A percentile compares a stretch with the other conserved stretches of the same genome.
phyloP scores from a whole-genome alignment of 768 basidiomycete species.

The Kondoa malvinella region DNA sequence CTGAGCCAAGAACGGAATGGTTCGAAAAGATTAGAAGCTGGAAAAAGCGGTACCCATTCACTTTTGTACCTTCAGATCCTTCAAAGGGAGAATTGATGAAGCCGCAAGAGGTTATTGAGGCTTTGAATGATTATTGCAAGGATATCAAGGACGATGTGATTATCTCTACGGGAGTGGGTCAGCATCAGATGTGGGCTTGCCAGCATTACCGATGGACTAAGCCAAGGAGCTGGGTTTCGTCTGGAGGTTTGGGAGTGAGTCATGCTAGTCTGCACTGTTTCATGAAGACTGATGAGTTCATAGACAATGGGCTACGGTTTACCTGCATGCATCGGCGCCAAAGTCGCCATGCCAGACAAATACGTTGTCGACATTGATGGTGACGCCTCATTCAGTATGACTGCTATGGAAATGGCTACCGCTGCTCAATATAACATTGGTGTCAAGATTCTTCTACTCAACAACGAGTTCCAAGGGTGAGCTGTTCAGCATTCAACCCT shows the following conservation, averaged over 20 bases:
- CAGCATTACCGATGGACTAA: slow-evolving; percentile 82
- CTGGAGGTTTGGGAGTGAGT: slow-evolving; percentile 81
- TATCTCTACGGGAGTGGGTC: slow-evolving; percentile 85
- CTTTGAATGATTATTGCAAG: slow-evolving; percentile 67
- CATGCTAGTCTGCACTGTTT: slow-evolving; percentile 5
- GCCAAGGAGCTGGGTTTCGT: slow-evolving; percentile 64
- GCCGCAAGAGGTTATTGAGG: slow-evolving; percentile 91
- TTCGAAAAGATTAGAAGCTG: slow-evolving; percentile 61
- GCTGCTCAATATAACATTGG: slow-evolving; percentile 82
- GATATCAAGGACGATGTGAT: slow-evolving; percentile 78
- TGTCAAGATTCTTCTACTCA: slow-evolving; percentile 51
- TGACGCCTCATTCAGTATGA: slow-evolving; percentile 80
- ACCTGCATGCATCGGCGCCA: slow-evolving; percentile 85
- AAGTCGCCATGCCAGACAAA: slow-evolving; percentile 85
- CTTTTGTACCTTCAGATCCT: slow-evolving; percentile 46
- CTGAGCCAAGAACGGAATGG: slow-evolving; percentile 53
- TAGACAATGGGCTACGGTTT: slow-evolving; percentile 98
- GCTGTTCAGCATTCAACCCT: too few relatives aligned
- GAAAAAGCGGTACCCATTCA: slow-evolving; percentile 83
- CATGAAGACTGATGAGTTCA: slow-evolving; percentile 7
- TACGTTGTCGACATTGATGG: slow-evolving; percentile 92
- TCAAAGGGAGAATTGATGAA: slow-evolving; percentile 54
- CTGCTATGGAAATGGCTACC: slow-evolving; percentile 94
- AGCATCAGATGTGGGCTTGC: slow-evolving; percentile 99
- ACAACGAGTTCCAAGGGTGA: slow-evolving; percentile 36